Conservation (phyloP, 768 basidiomycete species). For the Boletus tomentosulus region DNA sequence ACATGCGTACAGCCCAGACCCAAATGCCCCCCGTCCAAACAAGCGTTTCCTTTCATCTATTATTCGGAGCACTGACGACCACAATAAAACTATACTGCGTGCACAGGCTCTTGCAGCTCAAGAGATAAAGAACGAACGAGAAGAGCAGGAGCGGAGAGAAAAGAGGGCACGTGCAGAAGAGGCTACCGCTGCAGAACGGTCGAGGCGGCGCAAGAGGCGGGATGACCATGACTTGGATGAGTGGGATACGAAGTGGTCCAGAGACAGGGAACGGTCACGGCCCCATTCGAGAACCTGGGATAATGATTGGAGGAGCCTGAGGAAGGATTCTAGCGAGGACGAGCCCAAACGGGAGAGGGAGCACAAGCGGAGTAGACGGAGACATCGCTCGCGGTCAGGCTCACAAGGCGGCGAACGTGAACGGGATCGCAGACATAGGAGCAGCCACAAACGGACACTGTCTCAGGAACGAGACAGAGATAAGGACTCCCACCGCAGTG, state of each 20-base stretch:
- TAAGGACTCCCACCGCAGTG: constrained; percentile 10
- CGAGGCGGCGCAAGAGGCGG: constrained; percentile 37
- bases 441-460: constrained; percentile 19
- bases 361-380: constrained; percentile 18
- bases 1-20: constrained; percentile 48
- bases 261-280: constrained; percentile 38
- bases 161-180: constrained; percentile 68
- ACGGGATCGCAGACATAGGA: constrained; percentile 20
- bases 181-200: constrained; percentile 63
- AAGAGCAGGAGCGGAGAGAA: constrained; percentile 63
- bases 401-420: constrained; percentile 20
- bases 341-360: constrained; percentile 19
- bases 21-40: constrained; percentile 73
- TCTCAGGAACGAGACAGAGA: constrained; percentile 13
- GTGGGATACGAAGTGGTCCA: constrained; percentile 36
- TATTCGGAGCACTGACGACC: constrained; percentile 91
- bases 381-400: constrained; percentile 29
- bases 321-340: constrained; percentile 39
- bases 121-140: constrained; percentile 63
- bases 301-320: constrained; percentile 45
- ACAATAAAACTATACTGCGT: constrained; percentile 80
- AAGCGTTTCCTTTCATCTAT: constrained; percentile 82
- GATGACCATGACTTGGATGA: constrained; percentile 25
- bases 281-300: constrained; percentile 43
- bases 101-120: constrained; percentile 70